Evolutionary conservation across 352 stramenopile species (phyloP), one percentile per base, ranked within the genome.

Genomic region (Albugo laibachii): DNA sequence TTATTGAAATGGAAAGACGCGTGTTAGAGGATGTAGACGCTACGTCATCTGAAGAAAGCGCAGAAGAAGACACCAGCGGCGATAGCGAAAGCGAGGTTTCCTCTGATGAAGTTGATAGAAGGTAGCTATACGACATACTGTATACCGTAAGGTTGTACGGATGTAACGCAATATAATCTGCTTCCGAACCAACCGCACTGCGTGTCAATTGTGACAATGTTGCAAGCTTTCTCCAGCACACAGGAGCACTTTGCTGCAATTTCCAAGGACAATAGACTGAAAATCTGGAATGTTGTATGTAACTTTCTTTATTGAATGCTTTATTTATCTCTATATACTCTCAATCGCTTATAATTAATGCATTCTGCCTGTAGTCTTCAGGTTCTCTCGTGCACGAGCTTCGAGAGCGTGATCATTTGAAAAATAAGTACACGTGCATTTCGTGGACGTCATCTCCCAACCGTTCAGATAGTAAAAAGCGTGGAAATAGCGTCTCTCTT

Each of bases 391-490:
- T 77, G 45, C 68, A 78, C 55, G 78, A 91, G 48, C 60, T 87
- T 13, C 80, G 80, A 52, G 74, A 91, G 61, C 69, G 73, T 41
- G 74, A 91, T 53, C 74, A 91, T 57, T 61, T 87, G 36, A 83
- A 58, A 53, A 86, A 86, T 68, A 78, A 71, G 39, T 87, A 83
- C 62, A 91, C 74, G 39, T 64, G 63, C 50, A 55, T 81, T 21
- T 66, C 74, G 13, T 91, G 77, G 77, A 69, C 69, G 19, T 63
- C 70, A 24, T n/a, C n/a, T n/a, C 54, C 45, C 20, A 62, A 61
- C 27, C 53, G 54, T n/a, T 58, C 55, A 53, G 51, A 58, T 31
- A 49, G 43, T 34, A 51, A 54, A 46, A 73, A 65, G 44, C 50
- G 51, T 19, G 38, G 47, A 14, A 47, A 47, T 13, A 36, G 18